A percentile compares a stretch with the other conserved stretches of the same genome.
Conservation (phyloP, 148 eudicot genomes). For the Hydrangea macrophylla region DNA sequence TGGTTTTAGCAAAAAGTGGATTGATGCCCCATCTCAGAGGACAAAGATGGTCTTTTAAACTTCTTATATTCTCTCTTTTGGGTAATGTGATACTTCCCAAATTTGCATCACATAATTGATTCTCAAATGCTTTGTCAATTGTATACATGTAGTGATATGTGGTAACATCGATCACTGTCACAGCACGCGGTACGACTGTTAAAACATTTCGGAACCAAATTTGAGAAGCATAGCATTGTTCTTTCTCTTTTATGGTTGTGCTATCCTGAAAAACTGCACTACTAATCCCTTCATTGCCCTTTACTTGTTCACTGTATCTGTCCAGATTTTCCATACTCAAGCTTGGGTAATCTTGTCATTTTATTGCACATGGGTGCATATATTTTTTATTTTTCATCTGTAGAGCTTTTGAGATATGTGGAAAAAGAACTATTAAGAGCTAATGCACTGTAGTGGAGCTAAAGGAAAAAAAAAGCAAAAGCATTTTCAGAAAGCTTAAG, state of each 20-base stretch:
- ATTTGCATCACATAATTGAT: too few species aligned
- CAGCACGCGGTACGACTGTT: too few species aligned
- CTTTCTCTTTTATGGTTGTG: neutral
- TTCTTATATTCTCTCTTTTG: constrained; percentile 11
- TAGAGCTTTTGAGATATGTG: neutral
- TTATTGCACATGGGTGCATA: neutral
- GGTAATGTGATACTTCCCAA: too few species aligned
- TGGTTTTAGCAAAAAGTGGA: neutral
- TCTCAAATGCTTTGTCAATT: too few species aligned
- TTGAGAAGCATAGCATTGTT: too few species aligned
- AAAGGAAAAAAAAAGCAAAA: constrained; percentile 19
- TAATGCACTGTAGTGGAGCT: constrained; percentile 11
- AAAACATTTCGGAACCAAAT: too few species aligned
- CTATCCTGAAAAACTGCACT: neutral
- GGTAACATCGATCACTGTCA: too few species aligned
- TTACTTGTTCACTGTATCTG: too few species aligned
- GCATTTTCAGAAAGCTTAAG: neutral
- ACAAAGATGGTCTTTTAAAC: constrained; percentile 13
- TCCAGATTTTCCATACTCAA: neutral
- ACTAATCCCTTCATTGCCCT: neutral
- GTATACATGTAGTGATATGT: too few species aligned
- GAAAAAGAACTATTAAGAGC: neutral
- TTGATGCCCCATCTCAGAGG: constrained; percentile 4
- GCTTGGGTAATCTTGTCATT: constrained; percentile 9
- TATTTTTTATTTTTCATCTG: neutral